phyloP scores from a whole-genome alignment of 176 grass and related monocot genomes.

The Chloris gayana region DNA sequence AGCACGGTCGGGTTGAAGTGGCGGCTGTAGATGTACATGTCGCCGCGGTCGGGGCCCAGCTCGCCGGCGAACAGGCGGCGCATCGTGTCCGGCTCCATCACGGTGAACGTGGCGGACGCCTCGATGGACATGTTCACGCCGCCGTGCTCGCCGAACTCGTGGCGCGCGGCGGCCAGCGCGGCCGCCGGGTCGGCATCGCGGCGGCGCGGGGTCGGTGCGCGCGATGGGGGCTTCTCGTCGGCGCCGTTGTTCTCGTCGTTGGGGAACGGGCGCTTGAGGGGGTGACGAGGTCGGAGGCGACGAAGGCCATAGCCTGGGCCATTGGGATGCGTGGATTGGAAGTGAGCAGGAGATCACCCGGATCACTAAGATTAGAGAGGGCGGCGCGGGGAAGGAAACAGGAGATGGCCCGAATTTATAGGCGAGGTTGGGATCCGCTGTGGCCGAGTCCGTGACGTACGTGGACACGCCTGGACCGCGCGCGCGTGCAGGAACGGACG shows the following conservation, averaged over 20 bases:
- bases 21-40: conserved; percentile 90
- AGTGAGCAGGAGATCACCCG: not conserved
- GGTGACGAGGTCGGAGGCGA: conserved; percentile 39
- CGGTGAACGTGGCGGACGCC: conserved; percentile 98
- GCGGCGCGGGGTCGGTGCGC: conserved; percentile 1
- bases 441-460: not conserved
- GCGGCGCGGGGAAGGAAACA: conserved; percentile 17
- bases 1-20: conserved; percentile 98
- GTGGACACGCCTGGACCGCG: conserved; percentile 13
- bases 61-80: conserved; percentile 78
- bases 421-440: conserved; percentile 27
- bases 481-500: conserved; percentile 7
- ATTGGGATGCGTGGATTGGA: conserved; percentile 16
- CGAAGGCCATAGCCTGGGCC: conserved; percentile 39
- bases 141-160: conserved; percentile 98
- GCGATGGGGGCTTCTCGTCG: conserved; percentile 23
- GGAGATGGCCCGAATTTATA: conserved; percentile 39
- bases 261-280: conserved; percentile 48
- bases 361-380: not conserved
- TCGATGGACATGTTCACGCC: conserved; percentile 99
- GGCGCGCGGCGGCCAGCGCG: conserved; percentile 71
- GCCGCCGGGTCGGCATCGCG: conserved; percentile 68
- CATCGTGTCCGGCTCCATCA: conserved; percentile 98
- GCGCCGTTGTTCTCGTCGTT: conserved; percentile 27
- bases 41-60: conserved; percentile 89